Evolutionary conservation across 495 filamentous ascomycete species (phyloP), one percentile per base, ranked within the genome.

Genomic region (Beverwykella pulmonaria): DNA sequence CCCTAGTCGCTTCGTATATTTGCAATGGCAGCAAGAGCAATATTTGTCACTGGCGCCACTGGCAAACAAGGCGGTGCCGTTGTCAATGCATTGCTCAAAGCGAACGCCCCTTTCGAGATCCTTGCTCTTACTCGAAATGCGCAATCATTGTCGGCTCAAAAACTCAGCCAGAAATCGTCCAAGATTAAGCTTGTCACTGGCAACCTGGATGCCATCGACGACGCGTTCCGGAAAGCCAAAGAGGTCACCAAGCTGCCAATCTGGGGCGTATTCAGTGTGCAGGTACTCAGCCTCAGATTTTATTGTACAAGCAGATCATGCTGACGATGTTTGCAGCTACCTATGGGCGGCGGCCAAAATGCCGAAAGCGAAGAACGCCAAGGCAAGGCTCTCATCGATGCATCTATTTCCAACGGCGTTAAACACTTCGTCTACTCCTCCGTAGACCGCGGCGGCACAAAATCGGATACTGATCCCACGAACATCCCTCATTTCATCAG

Each of bases 71-170:
- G 90, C 61, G 81, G 85, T 20, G 79, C 82, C 10, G 74, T 87
- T 26, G 78, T 92, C 67, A 73, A 82, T 1, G 82, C 79, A 53
- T 82, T 92, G 29, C 74, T 87, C n/a, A 65, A 72, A 32, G 74
- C 75, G 32, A 50, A 58, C 4, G 49, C 75, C 53, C 7, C 75
- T 22, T 79, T 88, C 72, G 79, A 84, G 53, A 86, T 92, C 68
- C 81, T 91, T 19, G 90, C 86, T n/a, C 77, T 91, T 10, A 91
- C 89, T 0, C 85, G 89, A 41, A 80, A 88, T 63, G 61, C 82
- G 9, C 63, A 76, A 8, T 86, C 85, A 6, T 36, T 77, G 20
- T 77, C 75, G 15, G 86, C 88, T 0, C 77, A 84, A 68, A 76
- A 77, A 44, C 80, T 90, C 4, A 75, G 74, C 3, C 64, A 75